A percentile compares a stretch with the other conserved stretches of the same genome.
Evolutionary conservation across 202 grass and related monocot genomes (phyloP).

Genomic region (Setaria italica): DNA sequence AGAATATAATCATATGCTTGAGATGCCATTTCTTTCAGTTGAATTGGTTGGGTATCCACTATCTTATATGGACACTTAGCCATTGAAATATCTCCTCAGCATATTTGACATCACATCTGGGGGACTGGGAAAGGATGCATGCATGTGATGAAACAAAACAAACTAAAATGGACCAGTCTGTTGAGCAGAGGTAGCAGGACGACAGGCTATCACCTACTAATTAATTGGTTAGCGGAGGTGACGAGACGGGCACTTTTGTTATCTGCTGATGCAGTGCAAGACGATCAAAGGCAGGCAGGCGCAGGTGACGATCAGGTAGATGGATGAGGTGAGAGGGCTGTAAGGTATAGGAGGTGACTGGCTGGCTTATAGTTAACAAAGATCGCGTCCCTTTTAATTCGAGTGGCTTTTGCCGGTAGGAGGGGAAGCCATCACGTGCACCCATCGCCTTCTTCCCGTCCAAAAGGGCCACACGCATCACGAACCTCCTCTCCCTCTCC

Average conservation of each 20-base stretch:
- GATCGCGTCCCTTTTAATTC: not conserved
- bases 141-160: slow-evolving; percentile 32
- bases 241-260: slow-evolving; percentile 12
- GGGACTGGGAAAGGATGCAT: not conserved
- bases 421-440: slow-evolving; percentile 48
- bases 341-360: slow-evolving; percentile 34
- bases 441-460: not conserved
- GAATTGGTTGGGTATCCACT: not conserved
- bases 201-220: not conserved
- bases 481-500: not conserved
- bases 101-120: not conserved
- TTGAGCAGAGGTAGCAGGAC: not conserved
- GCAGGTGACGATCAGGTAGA: slow-evolving; percentile 21
- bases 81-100: not conserved
- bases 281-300: not conserved
- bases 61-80: not conserved
- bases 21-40: not conserved
- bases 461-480: slow-evolving; percentile 16
- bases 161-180: slow-evolving; percentile 6
- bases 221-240: not conserved
- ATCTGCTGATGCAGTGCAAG: slow-evolving; percentile 27
- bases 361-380: slow-evolving; percentile 30
- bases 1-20: no score
- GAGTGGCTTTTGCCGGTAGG: slow-evolving; percentile 46
- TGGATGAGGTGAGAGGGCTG: not conserved